Evolutionary conservation across 2,329 filamentous ascomycete genomes (phyloP), one percentile per base, ranked within the genome.

Genomic region (Alternaria ethzedia): DNA sequence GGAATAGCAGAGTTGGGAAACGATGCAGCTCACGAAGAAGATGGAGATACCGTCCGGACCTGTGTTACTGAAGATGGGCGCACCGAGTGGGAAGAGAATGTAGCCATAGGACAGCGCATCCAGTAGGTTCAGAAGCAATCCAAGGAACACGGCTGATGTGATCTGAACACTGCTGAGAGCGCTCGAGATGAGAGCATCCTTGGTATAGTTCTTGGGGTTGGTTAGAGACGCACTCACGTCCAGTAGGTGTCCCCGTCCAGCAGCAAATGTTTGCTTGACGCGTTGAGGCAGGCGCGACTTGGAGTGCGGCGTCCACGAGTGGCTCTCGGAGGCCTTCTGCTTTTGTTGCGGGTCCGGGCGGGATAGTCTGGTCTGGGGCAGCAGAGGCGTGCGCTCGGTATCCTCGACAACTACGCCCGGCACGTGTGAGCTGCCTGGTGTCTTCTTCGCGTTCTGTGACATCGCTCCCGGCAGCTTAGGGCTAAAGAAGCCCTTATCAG

Each of bases 21-120:
- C 87, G 67, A 99, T 97, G 61, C 94, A 97, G 85, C 94, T 97
- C 70, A 99, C 92, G 79, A 98, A 99, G 82, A 98, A 99, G 81
- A 99, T 97, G 1, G 96, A 97, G 59, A 99, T 97, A 23, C 96
- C 96, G 60, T 97, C 95, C 1, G 95, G 90, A 2, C 95, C 96
- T 7, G 98, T 88, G 66, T 91, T 87, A 26, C 91, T 88, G 78
- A 99, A 99, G 20, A 97, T 87, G 8, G 92, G 89, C 66, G 92
- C 91, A 7, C 95, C 94, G 0, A 99, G 85, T 0, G 96, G 96
- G 70, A 99, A 99, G 12, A 99, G 82, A 73, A 97, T 97, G 57
- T 78, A 81, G 86, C 92, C 96, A 75, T 99, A 99, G 3, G 95
- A 98, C 44, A 99, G 82, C 6, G 94, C 96, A 83, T 99, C 96